Conservation (phyloP, 2,329 filamentous ascomycete genomes). For the Nannizzia gypsea region DNA sequence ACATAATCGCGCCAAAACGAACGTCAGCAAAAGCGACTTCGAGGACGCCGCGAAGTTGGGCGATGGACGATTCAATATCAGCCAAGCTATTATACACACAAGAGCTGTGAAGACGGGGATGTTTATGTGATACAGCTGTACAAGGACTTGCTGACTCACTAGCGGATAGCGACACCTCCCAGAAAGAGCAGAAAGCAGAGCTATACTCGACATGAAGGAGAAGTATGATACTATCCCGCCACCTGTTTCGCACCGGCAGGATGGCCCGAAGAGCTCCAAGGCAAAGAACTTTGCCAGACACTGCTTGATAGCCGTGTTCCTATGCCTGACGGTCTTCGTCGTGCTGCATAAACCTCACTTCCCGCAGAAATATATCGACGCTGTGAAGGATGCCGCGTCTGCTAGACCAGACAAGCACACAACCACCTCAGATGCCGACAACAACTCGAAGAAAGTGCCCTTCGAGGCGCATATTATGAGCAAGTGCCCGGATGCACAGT, state of each 20-base stretch:
- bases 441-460: constrained; percentile 42
- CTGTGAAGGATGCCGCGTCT: constrained; percentile 5
- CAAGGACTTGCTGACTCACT: background rate
- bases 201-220: background rate
- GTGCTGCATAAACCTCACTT: constrained; percentile 7
- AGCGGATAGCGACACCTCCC: background rate
- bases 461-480: constrained; percentile 94
- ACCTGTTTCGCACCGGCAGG: constrained; percentile 6
- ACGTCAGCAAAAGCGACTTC: background rate
- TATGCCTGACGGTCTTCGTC: constrained; percentile 11
- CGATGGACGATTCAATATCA: background rate
- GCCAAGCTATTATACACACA: background rate
- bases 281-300: constrained; percentile 9
- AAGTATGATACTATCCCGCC: constrained; percentile 4
- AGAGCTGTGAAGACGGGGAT: background rate
- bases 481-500: constrained; percentile 85
- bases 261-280: constrained; percentile 3
- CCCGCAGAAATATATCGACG: constrained; percentile 4
- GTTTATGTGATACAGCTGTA: background rate
- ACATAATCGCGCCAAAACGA: background rate
- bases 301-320: constrained; percentile 11
- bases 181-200: background rate
- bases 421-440: background rate
- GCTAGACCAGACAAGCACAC: background rate
- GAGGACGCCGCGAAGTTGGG: background rate